Evolutionary conservation across 352 stramenopile genomes (phyloP), one percentile per base, ranked within the genome.

Genomic region (Globisporangium orthogonon): DNA sequence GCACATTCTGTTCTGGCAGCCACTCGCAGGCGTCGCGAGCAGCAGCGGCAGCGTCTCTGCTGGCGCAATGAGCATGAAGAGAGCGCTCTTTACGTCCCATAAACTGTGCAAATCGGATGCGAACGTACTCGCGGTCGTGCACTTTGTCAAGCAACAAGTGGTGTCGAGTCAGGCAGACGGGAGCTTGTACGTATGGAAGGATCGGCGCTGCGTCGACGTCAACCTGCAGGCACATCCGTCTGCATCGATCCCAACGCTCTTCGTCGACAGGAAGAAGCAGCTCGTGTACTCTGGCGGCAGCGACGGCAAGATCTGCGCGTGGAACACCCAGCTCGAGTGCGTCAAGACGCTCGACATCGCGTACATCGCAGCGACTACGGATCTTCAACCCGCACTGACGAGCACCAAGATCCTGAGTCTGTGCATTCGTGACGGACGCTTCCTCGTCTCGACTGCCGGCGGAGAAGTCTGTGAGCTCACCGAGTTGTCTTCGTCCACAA

Each of bases 391-490:
- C 10, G 49, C 50, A 28, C 73, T 76, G 1, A 76, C 50, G 35
- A 82, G 53, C 40, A 74, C 60, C 3, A 61, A 56, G 15, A 61
- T 91, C 44, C 82, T 87, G 49, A 87, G 77, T 9, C 51, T 93
- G 6, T 67, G 65, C 0, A 69, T 84, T 3, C 78, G 78, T 9
- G 74, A 89, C 41, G 72, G 65, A 1, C 87, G 87, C 30, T 58
- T 97, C 15, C 54, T 97, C 3, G 73, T 98, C 11, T 83, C 83
- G 14, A 97, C 90, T 0, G 73, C 71, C 55, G 86, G 77, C 10
- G 83, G 83, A 29, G 87, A 97, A 48, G 74, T 98, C 10, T 96
- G 73, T 37, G 89, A 98, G 61, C 54, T 98, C 7, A 73, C 90
- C 59, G 66, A 66, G 58, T 15, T 30, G 10, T 50, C 39, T 43